These are phyloP conservation scores for Pseudogymnoascus sp. DNA, from an alignment of 2,329 filamentous ascomycete species.

Conservation along the genomic window DNA sequence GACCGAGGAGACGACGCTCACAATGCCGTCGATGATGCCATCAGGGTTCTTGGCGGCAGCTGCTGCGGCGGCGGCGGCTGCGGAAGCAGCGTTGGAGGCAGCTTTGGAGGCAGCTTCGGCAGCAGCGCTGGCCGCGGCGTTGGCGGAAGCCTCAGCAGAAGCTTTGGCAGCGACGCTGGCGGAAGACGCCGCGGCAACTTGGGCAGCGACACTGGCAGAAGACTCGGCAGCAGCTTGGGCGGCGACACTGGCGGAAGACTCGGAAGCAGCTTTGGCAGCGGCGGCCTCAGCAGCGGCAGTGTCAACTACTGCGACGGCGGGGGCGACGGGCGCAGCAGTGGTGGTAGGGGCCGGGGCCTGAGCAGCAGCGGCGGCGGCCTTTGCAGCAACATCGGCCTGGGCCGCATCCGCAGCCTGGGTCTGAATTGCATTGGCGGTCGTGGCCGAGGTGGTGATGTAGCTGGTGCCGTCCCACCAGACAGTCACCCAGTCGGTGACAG, in stretches of 20 bases:
- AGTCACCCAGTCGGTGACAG: constrained; percentile 16
- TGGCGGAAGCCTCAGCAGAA: background rate
- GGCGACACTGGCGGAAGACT: constrained; percentile 7
- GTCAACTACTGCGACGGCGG: background rate
- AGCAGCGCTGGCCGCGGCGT: background rate
- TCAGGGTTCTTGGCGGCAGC: background rate
- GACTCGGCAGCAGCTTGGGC: background rate
- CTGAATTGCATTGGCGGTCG: background rate
- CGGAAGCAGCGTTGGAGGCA: background rate
- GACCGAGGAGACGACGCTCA: background rate
- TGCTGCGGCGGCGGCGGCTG: constrained; percentile 1
- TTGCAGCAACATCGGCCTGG: constrained; percentile 11
- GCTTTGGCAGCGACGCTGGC: background rate
- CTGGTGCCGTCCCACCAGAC: constrained; percentile 16
- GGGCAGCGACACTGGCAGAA: background rate
- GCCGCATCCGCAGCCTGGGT: background rate
- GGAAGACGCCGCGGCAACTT: background rate
- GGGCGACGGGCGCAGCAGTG: constrained; percentile 11
- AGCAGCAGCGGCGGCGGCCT: background rate
- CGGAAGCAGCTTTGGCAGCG: background rate
- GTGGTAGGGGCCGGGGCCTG: background rate
- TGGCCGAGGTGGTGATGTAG: constrained; percentile 13
- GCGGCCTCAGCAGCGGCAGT: constrained; percentile 7
- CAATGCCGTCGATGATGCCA: background rate
- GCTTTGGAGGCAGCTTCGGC: constrained; percentile 1